phyloP scores from a whole-genome alignment of 2,329 filamentous ascomycete genomes.

The Pseudopithomyces chartarum region DNA sequence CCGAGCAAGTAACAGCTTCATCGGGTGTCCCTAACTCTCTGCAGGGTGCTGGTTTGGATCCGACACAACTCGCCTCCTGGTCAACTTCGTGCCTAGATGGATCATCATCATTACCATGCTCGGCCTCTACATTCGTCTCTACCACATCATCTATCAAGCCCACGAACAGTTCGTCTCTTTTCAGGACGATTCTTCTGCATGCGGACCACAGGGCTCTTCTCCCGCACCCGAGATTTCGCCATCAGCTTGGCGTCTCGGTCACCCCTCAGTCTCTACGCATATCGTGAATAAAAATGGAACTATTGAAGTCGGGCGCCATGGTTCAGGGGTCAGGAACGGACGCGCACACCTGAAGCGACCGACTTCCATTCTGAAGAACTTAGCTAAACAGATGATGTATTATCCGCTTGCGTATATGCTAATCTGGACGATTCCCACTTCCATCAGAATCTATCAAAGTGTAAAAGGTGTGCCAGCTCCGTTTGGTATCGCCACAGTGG shows the following conservation, averaged over 20 bases:
- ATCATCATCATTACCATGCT: slow-evolving; percentile 48
- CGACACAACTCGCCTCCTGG: slow-evolving; percentile 44
- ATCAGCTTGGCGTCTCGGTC: slow-evolving; percentile 21
- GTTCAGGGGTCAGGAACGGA: slow-evolving; percentile 18
- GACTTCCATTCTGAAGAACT: slow-evolving; percentile 26
- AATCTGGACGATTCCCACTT: slow-evolving; percentile 50
- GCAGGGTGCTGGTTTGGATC: slow-evolving; percentile 50
- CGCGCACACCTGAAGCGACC: slow-evolving; percentile 16
- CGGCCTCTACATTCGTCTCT: slow-evolving; percentile 46
- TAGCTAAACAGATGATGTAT: slow-evolving; percentile 50
- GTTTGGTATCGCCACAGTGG: slow-evolving; percentile 43
- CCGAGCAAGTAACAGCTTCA: background rate
- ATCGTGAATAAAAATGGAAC: slow-evolving; percentile 15
- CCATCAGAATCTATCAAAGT: slow-evolving; percentile 49
- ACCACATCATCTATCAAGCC: slow-evolving; percentile 47
- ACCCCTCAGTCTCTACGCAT: slow-evolving; percentile 16
- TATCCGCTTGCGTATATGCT: slow-evolving; percentile 51
- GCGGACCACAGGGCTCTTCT: background rate
- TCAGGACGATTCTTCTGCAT: slow-evolving; percentile 21
- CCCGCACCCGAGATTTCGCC: slow-evolving; percentile 25
- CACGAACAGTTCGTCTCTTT: slow-evolving; percentile 43
- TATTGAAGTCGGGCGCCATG: slow-evolving; percentile 10
- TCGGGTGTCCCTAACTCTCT: background rate
- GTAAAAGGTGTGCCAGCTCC: slow-evolving; percentile 40
- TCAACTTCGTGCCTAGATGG: slow-evolving; percentile 52